Evolutionary conservation across 306 rosid species (phyloP).

Genomic region (Elaeagnus macrophylla): DNA sequence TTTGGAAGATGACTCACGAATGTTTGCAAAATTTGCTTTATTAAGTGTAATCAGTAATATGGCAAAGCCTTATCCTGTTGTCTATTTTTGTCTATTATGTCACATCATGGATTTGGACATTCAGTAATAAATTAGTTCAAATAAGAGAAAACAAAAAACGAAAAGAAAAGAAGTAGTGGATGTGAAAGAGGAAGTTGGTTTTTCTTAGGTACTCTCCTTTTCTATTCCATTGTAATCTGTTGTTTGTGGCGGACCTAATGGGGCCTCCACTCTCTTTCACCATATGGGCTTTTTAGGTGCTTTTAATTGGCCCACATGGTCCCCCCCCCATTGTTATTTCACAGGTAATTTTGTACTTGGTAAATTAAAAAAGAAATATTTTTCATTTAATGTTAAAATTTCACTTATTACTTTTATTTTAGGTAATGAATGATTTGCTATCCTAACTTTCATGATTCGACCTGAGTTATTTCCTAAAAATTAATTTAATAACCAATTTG

Average conservation of each 20-base stretch:
- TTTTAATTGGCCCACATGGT: slow-evolving; percentile 48
- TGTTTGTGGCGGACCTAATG: slow-evolving; percentile 49
- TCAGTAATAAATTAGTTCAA: too few species aligned
- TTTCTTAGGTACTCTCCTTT: slow-evolving; percentile 19
- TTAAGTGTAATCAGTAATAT: background rate
- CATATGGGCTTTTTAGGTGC: slow-evolving; percentile 45
- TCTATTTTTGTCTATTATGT: slow-evolving; percentile 27
- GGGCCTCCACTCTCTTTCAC: slow-evolving; percentile 48
- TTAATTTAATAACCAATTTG: too few species aligned
- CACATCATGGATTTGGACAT: slow-evolving; percentile 40
- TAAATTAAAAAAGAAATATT: too few species aligned
- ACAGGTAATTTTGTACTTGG: background rate
- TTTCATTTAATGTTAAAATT: too few species aligned
- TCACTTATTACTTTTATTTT: too few species aligned
- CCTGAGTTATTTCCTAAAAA: too few species aligned
- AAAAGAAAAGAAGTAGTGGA: slow-evolving; percentile 31
- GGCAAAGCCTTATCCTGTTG: slow-evolving; percentile 54
- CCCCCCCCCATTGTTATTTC: too few species aligned
- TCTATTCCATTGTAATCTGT: slow-evolving; percentile 28
- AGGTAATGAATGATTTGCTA: too few species aligned
- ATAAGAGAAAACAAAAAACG: background rate
- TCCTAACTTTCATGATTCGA: too few species aligned
- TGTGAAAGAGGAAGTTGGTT: slow-evolving; percentile 29
- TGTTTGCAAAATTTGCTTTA: slow-evolving; percentile 25
- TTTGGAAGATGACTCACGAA: slow-evolving; percentile 25